phyloP scores from a whole-genome alignment of 2,329 filamentous ascomycete genomes.

The Fusarium subglutinans region DNA sequence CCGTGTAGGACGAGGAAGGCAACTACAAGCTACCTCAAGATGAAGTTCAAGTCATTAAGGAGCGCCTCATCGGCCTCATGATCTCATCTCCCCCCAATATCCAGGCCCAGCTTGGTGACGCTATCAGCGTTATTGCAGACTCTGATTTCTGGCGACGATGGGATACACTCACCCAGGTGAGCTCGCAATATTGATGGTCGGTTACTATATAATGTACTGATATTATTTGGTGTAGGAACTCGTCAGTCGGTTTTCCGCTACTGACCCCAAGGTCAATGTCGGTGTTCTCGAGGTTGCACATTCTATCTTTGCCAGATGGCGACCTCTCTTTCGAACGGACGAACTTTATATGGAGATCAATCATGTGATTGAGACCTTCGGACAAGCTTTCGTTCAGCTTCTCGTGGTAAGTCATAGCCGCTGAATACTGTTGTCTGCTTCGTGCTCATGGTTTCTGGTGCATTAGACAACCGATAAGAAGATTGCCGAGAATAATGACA shows the following conservation, averaged over 20 bases:
- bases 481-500: slow-evolving; percentile 78
- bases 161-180: slow-evolving; percentile 90
- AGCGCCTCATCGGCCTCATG: slow-evolving; percentile 95
- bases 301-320: slow-evolving; percentile 96
- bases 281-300: slow-evolving; percentile 97
- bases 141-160: slow-evolving; percentile 97
- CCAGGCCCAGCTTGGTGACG: slow-evolving; percentile 93
- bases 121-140: slow-evolving; percentile 96
- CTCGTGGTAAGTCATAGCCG: slow-evolving; percentile 67
- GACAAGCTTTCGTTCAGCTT: slow-evolving; percentile 81
- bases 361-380: slow-evolving; percentile 89
- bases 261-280: slow-evolving; percentile 86
- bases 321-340: slow-evolving; percentile 92
- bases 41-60: slow-evolving; percentile 92
- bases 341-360: slow-evolving; percentile 95
- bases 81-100: slow-evolving; percentile 87
- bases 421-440: neutral
- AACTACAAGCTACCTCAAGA: slow-evolving; percentile 85
- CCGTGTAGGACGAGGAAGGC: slow-evolving; percentile 83
- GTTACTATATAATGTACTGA: slow-evolving; percentile 2
- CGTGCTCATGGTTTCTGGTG: slow-evolving; percentile 24
- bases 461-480: slow-evolving; percentile 71
- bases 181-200: slow-evolving; percentile 33
- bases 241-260: slow-evolving; percentile 83
- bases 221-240: slow-evolving; percentile 69